These are phyloP conservation scores for Pichia sp. DNA, from an alignment of 1,139 yeast species.

Conservation along the genomic window DNA sequence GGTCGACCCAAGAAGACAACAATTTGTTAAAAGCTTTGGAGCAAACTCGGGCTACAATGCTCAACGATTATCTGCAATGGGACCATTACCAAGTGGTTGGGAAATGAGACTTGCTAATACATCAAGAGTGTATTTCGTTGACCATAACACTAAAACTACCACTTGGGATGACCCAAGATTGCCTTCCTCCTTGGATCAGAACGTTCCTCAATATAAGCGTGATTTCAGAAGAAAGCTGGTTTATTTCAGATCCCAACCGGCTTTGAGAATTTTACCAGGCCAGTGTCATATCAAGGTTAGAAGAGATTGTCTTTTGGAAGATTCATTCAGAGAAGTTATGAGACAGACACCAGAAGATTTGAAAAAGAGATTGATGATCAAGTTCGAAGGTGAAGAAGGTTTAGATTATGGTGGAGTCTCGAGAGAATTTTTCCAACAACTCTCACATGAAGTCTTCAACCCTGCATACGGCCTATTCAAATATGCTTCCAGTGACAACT, in stretches of 20 bases:
- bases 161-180: slow-evolving; percentile 99
- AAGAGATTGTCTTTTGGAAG: slow-evolving; percentile 94
- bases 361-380: slow-evolving; percentile 95
- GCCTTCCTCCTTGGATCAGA: slow-evolving; percentile 95
- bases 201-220: slow-evolving; percentile 98
- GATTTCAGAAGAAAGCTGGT: slow-evolving; percentile 96
- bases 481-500: slow-evolving; percentile 96
- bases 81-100: slow-evolving; percentile 99
- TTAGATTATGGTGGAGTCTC: slow-evolving; percentile 99
- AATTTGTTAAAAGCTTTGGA: slow-evolving; percentile 92
- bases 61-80: slow-evolving; percentile 97
- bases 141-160: slow-evolving; percentile 96
- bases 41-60: slow-evolving; percentile 85
- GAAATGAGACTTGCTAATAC: slow-evolving; percentile 99
- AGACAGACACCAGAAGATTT: slow-evolving; percentile 97
- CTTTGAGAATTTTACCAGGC: slow-evolving; percentile 92
- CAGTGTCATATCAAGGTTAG: slow-evolving; percentile 98
- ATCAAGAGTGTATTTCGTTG: slow-evolving; percentile 96
- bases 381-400: slow-evolving; percentile 99
- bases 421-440: slow-evolving; percentile 90
- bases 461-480: slow-evolving; percentile 97
- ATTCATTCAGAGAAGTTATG: slow-evolving; percentile 97
- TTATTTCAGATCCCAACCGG: slow-evolving; percentile 97
- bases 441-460: slow-evolving; percentile 97
- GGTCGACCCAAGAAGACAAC: slow-evolving; percentile 99